Conservation (phyloP, 176 grass and related monocot species). For the Pharus latifolius region DNA sequence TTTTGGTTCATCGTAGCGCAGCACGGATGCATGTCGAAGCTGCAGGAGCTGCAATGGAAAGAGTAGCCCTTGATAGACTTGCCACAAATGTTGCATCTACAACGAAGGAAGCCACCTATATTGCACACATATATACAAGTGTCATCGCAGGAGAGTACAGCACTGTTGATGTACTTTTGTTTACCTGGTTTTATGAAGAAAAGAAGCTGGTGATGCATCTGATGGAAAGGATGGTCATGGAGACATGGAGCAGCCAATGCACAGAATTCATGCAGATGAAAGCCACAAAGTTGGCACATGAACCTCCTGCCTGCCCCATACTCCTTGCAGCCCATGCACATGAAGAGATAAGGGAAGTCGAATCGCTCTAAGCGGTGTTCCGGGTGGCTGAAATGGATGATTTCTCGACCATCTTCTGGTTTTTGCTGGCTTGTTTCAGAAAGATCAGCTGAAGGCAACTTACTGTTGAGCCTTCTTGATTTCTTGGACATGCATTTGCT, state of each 20-base stretch:
- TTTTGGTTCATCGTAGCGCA: slow-evolving; percentile 48
- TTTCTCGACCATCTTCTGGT: not conserved
- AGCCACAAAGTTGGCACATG: slow-evolving; percentile 70
- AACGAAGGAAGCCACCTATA: slow-evolving; percentile 50
- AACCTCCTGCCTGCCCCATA: slow-evolving; percentile 70
- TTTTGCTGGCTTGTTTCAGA: not conserved
- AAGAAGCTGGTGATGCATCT: slow-evolving; percentile 50
- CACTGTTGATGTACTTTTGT: not conserved
- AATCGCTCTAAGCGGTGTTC: slow-evolving; percentile 54
- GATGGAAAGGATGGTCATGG: slow-evolving; percentile 64
- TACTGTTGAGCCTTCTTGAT: slow-evolving; percentile 21
- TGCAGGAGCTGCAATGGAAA: slow-evolving; percentile 63
- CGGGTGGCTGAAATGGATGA: slow-evolving; percentile 81
- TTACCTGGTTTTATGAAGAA: slow-evolving; percentile 59
- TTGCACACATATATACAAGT: not conserved
- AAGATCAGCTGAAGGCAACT: not conserved
- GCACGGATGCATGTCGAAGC: slow-evolving; percentile 85
- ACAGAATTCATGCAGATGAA: slow-evolving; percentile 85
- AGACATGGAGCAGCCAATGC: slow-evolving; percentile 60
- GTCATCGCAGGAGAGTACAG: not conserved
- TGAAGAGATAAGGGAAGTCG: slow-evolving; percentile 66
- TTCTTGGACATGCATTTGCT: slow-evolving; percentile 37
- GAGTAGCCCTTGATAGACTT: slow-evolving; percentile 55
- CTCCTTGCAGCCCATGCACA: slow-evolving; percentile 88
- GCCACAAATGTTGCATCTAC: slow-evolving; percentile 70